Evolutionary conservation across 2,329 filamentous ascomycete species (phyloP), one percentile per base, ranked within the genome.

Genomic region (Apiospora hydei): DNA sequence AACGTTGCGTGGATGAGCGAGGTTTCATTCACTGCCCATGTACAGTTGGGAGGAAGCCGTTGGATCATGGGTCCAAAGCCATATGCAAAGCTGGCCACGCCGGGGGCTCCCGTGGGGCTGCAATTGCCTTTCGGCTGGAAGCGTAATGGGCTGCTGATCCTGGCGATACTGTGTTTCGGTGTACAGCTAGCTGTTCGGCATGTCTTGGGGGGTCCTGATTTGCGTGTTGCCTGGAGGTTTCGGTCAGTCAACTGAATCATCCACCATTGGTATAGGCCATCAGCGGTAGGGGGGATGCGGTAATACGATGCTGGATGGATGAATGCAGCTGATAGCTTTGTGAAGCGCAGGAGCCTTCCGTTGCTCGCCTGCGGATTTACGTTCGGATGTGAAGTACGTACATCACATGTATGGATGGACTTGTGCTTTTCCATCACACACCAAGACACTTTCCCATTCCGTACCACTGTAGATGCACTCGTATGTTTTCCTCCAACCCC

Each of bases 371-470:
- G 10, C 34, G 57, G 57, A 41, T 21, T 34, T 64, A 41, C 41
- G 30, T 64, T 41, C 30, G 30, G 53, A 34, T 61, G 26, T 34
- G 30, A 34, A 57, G 14, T 57, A 53, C 24, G 49, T 53, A 46
- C 44, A 53, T 47, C 16, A 3, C 26, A 30, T 53, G 13, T 53
- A 30, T 11, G 46, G 18, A 26, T 26, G n/a, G 57, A 41, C 10
- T 41, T 64, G 57, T 64, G 57, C 34, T 64, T 64, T 64, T 41
- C 57, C 57, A 64, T 64, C 46, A 64, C 34, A 61, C 53, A 38
- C 34, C 34, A 38, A 6, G 34, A 38, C 34, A 64, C 57, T 64
- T 64, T 64, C 57, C 34, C 57, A 64, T 64, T 64, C 34, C 30
- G 16, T n/a, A 21, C 14, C 44, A 6, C 44, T 46, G 44, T 64